A percentile compares a stretch with the other conserved stretches of the same genome.
Evolutionary conservation across 192 early-diverging fungal genomes (phyloP).

Genomic region (Nowakowskiella sp.): DNA sequence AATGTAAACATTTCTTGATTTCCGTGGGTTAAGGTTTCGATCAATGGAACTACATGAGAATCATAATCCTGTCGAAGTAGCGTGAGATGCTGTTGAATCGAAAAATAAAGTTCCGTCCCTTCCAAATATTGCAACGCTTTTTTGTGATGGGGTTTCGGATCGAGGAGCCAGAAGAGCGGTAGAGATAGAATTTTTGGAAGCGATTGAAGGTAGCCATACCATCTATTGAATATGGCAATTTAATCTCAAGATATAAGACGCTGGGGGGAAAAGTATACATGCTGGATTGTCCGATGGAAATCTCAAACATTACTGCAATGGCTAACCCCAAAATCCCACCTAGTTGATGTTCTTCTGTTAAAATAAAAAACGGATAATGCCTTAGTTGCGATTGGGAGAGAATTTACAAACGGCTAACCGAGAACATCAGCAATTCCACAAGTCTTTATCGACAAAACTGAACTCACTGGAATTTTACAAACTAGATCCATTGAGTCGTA

Average conservation of each 20-base stretch:
- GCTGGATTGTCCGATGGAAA: constrained; percentile 37
- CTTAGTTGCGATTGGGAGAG: constrained; percentile 1
- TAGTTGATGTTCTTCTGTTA: constrained; percentile 33
- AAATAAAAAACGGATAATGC: not conserved
- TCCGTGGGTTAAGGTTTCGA: too few species aligned
- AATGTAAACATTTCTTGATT: constrained; percentile 53
- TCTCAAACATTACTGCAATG: constrained; percentile 74
- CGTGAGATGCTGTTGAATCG: constrained; percentile 44
- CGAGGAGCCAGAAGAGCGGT: constrained; percentile 70
- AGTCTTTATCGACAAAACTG: constrained; percentile 61
- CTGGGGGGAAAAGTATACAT: too few species aligned
- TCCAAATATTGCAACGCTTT: constrained; percentile 47
- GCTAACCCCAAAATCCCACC: constrained; percentile 63
- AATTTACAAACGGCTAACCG: constrained; percentile 31
- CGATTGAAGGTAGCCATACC: constrained; percentile 67
- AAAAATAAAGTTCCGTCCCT: constrained; percentile 59
- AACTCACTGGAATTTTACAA: constrained; percentile 65
- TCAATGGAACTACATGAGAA: constrained; percentile 45
- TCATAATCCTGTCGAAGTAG: constrained; percentile 60
- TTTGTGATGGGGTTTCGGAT: too few species aligned
- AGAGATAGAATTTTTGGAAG: constrained; percentile 58
- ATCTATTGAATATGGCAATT: too few species aligned
- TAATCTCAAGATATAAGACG: too few species aligned
- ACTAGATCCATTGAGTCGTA: too few species aligned
- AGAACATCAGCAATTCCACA: constrained; percentile 69